Base-by-base conservation (phyloP, 306 rosid species). In the Trichosanthes truncata region DNA sequence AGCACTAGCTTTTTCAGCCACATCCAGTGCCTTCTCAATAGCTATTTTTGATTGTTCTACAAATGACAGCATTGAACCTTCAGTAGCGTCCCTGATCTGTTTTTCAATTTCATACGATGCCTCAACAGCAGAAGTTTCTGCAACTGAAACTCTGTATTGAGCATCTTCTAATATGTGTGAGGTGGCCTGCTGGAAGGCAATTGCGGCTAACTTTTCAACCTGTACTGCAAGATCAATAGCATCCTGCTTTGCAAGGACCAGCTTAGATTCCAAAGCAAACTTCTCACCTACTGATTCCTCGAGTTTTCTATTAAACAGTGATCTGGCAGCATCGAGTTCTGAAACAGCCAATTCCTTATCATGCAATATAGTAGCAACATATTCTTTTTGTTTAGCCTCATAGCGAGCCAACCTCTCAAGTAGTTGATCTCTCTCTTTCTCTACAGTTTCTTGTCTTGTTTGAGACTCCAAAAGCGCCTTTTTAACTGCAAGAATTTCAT, bases 141-240 rank as follows among this genome's bases (percentile, higher is more conserved):
- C 96, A 18, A 90, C 90, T 43, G 88, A 85, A 80, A 91, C 85
- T 85, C 89, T 86, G 79, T 85, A 83, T 85, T 86, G 89, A 77
- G 93, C 92, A 81, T 91, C 92, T 82, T 89, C 87, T 80, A 91
- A 87, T 81, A 91, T 89, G 81, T 89, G 93, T 81, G 91, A 86
- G 61, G 96, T 91, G 48, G 89, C 96, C 92, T 88, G 91, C 86
- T 91, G 90, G 80, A 91, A 89, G 84, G 96, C 89, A 85, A 80
- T 84, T 75, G 86, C 89, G 3, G 92, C 96, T 78, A 89, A 84
- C 87, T 84, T 91, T 79, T 91, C 96, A 51, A 91, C 96, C 83
- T 88, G 96, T 25, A 91, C 93, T 33, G 93, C 96, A 79, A 91
- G 96, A 65, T 91, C 90, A 66, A 91, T 87, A 8, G 92, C 93